Conservation (phyloP, 176 grass and related monocot species). For the Musa troglodytarum region DNA sequence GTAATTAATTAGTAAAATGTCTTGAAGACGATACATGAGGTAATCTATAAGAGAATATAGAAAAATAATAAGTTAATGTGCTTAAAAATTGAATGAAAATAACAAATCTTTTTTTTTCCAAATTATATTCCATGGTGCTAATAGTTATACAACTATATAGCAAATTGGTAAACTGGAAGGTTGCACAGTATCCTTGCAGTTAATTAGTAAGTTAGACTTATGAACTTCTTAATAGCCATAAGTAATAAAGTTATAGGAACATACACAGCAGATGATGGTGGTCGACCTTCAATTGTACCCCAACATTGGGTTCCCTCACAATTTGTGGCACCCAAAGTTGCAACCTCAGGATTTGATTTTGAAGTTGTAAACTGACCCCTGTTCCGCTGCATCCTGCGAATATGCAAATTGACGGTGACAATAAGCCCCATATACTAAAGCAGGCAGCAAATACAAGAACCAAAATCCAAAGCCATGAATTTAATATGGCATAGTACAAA, state of each 20-base stretch:
- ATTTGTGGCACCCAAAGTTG: constrained; percentile 30
- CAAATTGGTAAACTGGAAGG: neutral
- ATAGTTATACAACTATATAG: neutral
- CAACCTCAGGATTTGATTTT: constrained; percentile 79
- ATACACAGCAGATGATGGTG: constrained; percentile 75
- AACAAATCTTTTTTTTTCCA: neutral
- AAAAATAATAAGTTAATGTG: neutral
- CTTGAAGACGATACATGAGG: too few species aligned
- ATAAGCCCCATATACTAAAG: neutral
- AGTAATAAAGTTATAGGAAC: constrained; percentile 17
- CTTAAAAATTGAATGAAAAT: neutral
- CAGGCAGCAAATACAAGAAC: neutral
- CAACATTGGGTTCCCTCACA: constrained; percentile 59
- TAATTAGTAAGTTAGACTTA: constrained; percentile 3
- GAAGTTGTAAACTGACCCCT: constrained; percentile 94
- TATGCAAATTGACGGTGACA: neutral
- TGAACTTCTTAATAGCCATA: constrained; percentile 4
- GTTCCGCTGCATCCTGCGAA: constrained; percentile 92
- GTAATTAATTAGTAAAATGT: too few species aligned
- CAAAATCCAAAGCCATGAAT: neutral
- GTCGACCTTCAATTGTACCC: constrained; percentile 76
- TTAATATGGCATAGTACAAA: neutral
- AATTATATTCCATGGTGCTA: too few species aligned
- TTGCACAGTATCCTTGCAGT: neutral
- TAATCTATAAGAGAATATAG: neutral